Conservation (phyloP, 208 protist species). For the Balamuthia mandrillaris region DNA sequence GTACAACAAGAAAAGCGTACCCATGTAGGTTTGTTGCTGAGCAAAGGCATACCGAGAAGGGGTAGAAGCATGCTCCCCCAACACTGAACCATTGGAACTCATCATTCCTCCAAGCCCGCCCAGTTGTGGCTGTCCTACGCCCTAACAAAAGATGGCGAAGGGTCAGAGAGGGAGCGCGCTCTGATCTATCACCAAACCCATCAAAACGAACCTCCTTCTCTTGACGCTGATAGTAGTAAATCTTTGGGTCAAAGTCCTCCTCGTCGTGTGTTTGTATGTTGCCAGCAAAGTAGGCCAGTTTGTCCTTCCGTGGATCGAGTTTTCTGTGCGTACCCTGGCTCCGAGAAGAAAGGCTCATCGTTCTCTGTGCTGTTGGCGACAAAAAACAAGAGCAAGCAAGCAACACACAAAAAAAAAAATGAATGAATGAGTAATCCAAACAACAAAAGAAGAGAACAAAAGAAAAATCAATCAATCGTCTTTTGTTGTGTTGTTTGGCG, state of each 20-base stretch:
- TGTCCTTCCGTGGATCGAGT: slow-evolving; percentile 24
- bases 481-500: no score
- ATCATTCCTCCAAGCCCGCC: no score
- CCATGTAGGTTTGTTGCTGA: not conserved
- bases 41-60: not conserved
- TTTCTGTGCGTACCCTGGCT: no score
- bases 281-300: slow-evolving; percentile 6
- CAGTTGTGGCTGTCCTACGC: no score
- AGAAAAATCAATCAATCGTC: no score
- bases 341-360: no score
- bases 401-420: no score
- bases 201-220: not conserved
- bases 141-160: not conserved
- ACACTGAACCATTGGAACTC: not conserved
- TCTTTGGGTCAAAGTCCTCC: slow-evolving; percentile 27
- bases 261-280: slow-evolving; percentile 31
- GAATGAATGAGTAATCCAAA: no score
- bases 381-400: no score
- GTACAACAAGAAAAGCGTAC: not conserved
- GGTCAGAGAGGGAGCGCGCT: not conserved
- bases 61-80: not conserved
- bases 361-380: no score
- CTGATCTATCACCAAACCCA: not conserved
- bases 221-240: slow-evolving; percentile 17
- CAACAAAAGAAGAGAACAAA: no score